Conservation (phyloP, 495 filamentous ascomycete genomes). For the Penicilliopsis zonata region DNA sequence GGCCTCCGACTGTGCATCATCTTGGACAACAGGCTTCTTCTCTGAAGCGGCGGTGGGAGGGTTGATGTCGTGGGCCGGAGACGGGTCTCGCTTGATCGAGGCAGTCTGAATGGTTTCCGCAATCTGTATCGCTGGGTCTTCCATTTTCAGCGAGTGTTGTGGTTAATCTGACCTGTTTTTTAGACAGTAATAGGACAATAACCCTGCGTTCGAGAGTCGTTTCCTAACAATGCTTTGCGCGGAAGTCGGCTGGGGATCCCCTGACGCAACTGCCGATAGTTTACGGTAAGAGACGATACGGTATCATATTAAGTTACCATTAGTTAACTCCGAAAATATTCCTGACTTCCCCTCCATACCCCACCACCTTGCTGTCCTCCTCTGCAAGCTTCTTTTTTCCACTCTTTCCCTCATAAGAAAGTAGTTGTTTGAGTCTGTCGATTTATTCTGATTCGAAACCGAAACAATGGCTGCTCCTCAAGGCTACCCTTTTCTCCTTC, state of each 20-base stretch:
- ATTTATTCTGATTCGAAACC: not conserved
- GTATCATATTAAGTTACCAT: not conserved
- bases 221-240: not conserved
- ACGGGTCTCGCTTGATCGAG: slow-evolving; percentile 57
- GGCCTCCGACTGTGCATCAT: slow-evolving; percentile 35
- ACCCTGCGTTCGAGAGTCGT: not conserved
- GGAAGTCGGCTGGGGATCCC: not conserved
- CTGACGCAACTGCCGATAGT: not conserved
- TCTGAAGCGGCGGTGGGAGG: slow-evolving; percentile 59
- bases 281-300: not conserved
- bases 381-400: not conserved
- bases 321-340: slow-evolving; percentile 1
- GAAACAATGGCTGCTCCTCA: slow-evolving; percentile 55
- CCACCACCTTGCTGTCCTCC: not conserved
- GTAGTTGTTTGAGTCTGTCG: not conserved
- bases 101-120: slow-evolving; percentile 70
- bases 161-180: not conserved
- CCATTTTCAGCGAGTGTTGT: slow-evolving; percentile 17
- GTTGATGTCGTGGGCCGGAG: slow-evolving; percentile 64
- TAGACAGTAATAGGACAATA: not conserved
- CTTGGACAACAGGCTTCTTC: slow-evolving; percentile 34
- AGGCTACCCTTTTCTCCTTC: slow-evolving; percentile 73
- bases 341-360: not conserved
- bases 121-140: slow-evolving; percentile 43
- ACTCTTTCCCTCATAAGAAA: not conserved